Evolutionary conservation across 257 asterid species (phyloP), one percentile per base, ranked within the genome.

Genomic region (Oldenlandia corymbosa): DNA sequence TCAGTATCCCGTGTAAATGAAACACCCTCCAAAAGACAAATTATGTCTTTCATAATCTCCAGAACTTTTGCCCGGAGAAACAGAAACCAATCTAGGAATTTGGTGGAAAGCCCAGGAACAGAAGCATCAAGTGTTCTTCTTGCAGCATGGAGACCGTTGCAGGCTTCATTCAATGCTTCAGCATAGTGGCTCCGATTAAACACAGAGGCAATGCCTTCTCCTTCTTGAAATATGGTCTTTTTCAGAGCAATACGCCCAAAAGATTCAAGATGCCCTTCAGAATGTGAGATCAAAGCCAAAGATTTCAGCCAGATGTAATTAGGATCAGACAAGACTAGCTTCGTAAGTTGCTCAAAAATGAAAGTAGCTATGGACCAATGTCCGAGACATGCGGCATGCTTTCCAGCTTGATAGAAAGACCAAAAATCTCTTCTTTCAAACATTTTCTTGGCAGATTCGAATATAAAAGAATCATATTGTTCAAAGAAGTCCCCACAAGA

Each of bases 51-150:
- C 34, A 82, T 76, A 65, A 73, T 65, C 75, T 69, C 76, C 68
- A 92, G 66, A 70, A 52, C 62, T 81, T 81, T 84, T 28, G 71
- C 80, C 65, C 97, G 79, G 46, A 85, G 79, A 72, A 71, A 71
- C 75, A 87, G 56, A 75, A 85, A 79, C 97, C 97, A 87, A 76
- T 77, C 78, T 68, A 89, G 97, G 69, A 92, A 92, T 58, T 69
- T 37, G 72, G 80, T 78, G 16, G 46, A 31, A 64, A 58, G 58
- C 42, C 75, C 82, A 34, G 45, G 60, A 54, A 68, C 78, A 73
- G 93, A 72, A 65, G 81, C 59, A 47, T 70, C 75, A 56, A 84
- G 86, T 60, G 60, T 74, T 75, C 75, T 76, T 62, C 63, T 81
- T 10, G 89, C 80, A 46, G 81, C 65, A 27, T 58, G 69, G 72